phyloP scores from a whole-genome alignment of 2,329 filamentous ascomycete genomes.

The Immersiporthe knoxdaviesiana region DNA sequence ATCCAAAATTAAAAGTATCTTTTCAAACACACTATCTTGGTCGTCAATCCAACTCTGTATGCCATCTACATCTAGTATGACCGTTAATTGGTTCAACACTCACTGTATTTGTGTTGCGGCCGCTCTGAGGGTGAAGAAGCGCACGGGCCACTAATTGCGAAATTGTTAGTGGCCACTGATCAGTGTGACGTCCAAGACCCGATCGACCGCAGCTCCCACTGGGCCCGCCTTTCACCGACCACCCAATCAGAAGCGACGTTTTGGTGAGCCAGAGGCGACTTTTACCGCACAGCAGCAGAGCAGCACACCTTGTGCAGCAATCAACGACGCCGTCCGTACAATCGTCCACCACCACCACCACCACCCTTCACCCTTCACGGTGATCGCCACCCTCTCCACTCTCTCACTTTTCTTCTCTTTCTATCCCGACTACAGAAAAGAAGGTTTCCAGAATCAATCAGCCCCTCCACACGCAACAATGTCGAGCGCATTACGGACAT shows the following conservation, averaged over 20 bases:
- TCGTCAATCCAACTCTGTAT: too few relatives aligned
- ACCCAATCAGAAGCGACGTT: constrained; percentile 25
- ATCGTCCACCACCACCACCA: not conserved
- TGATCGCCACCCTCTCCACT: constrained; percentile 12
- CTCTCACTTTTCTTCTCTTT: not conserved
- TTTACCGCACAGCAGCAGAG: constrained; percentile 18
- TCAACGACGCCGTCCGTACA: constrained; percentile 10
- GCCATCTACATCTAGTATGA: too few relatives aligned
- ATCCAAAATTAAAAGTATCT: too few relatives aligned
- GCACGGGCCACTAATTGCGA: not conserved
- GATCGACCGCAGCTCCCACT: constrained; percentile 3
- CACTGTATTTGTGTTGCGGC: not conserved
- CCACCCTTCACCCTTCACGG: not conserved
- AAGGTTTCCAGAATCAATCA: not conserved
- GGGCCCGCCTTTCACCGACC: not conserved
- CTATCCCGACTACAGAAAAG: not conserved
- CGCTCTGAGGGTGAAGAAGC: not conserved
- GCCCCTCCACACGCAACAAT: constrained; percentile 40
- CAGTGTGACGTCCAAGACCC: constrained; percentile 26
- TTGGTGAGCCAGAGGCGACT: constrained; percentile 28
- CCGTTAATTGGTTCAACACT: too few relatives aligned
- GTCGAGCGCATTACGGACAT: constrained; percentile 54
- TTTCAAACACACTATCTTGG: too few relatives aligned
- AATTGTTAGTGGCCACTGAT: constrained; percentile 18
- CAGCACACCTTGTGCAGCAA: constrained; percentile 4